Base-by-base conservation (phyloP, 2,329 filamentous ascomycete genomes). In the Fusarium secorum region DNA sequence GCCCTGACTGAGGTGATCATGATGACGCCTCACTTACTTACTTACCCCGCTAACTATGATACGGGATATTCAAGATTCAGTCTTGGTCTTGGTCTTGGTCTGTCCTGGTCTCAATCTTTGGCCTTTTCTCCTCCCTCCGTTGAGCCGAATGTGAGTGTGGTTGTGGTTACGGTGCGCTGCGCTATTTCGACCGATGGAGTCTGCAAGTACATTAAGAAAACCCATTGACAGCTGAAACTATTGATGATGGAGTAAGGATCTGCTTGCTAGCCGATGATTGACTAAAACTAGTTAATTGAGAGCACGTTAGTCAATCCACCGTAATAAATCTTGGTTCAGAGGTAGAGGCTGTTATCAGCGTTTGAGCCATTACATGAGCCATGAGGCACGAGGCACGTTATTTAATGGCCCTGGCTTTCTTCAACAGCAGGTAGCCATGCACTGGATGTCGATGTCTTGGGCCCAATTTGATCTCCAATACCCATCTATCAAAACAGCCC, bases 221-320 rank as follows among this genome's bases (percentile, higher is more conserved):
- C 32, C 39, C 61, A 46, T 57, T 68, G 64, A 67, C 65, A 68
- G 65, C 65, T 68, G 65, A 68, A 68, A 55, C 48, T 45, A 30
- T 36, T 22, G n/a, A 38, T 30, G 33, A 45, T 38, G 56, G 57
- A 33, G 38, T 45, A 63, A 32, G 39, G 57, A 62, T 62, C 57
- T 45, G 15, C 39, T 42, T 42, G 36, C 42, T 60, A 36, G 32
- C 32, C 35, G 15, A 30, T 24, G 9, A 30, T 20, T 46, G 42
- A 24, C 57, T 62, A 62, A 22, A 22, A 28, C 36, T 53, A 22
- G 39, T 41, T 22, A 20, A 45, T 45, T 14, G 22, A 41, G 59
- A 52, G 14, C 26, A 35, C 45, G 57, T 24, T 64, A 60, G 55
- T 33, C 17, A 32, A 39, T 14, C 42, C 30, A 61, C 58, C 26